Base-by-base conservation (phyloP, 1,139 yeast genomes). In the Geotrichum aggregatum region DNA sequence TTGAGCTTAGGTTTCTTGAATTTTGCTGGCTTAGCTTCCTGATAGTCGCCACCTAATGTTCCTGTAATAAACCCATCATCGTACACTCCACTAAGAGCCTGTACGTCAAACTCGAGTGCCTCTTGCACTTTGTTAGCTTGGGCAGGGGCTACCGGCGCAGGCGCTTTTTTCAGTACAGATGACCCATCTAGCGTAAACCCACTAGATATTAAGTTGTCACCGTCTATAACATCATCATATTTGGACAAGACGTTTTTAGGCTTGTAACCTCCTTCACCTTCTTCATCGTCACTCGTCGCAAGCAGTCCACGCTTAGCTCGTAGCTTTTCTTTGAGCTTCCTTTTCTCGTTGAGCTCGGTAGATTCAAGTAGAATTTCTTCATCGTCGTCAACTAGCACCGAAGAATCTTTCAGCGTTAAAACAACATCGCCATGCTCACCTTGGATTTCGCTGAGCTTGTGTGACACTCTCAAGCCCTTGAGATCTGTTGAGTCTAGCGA, bases 371-470 rank as follows among this genome's bases (percentile, higher is more conserved):
- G 74, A 50, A 73, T 76, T 16, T 62, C 66, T 36, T 71, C 78
- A 19, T 74, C 77, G 33, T 72, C 77, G 1, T 77, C 82, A 36
- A 75, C 82, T 24, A 79, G 60, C 1, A 86, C 68, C 5, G 72
- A 72, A 1, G 71, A 65, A 56, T 88, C 96, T 52, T 83, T 78
- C 44, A 87, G 69, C 0, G 92, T 86, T 50, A 88, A 69, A 1
- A 86, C 72, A 0, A 79, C 78, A 19, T 78, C 79, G n/a, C 71
- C 72, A 6, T 63, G 62, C n/a, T 74, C 55, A 5, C 61, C 65
- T 1, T 64, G 63, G n/a, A 80, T 61, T 21, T 77, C 80, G 5
- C 64, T 62, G 3, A 70, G 50, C 40, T 66, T 69, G 63, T 81
- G 86, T 0, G 74, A 76, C 8, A 82, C 76, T 41, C 68, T 71